These are phyloP conservation scores for Apiotrichum porosum DNA, from an alignment of 1,284 basidiomycete species.

Conservation along the genomic window DNA sequence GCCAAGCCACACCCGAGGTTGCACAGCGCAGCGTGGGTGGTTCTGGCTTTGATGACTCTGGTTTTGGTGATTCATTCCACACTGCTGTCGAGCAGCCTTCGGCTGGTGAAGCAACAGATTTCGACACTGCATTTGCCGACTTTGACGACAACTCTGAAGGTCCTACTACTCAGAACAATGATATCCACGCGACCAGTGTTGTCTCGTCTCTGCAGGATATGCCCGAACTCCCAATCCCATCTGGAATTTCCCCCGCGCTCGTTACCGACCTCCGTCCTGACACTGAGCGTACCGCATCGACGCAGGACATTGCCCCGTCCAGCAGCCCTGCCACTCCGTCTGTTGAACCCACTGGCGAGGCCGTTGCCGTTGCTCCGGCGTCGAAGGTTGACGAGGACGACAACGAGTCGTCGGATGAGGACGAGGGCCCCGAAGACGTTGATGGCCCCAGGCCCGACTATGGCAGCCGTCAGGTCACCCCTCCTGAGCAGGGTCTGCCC, in stretches of 20 bases:
- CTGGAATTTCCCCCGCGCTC: too few relatives aligned
- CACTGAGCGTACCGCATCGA: constrained; percentile 31
- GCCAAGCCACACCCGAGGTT: background rate
- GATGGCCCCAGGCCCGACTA: constrained; percentile 33
- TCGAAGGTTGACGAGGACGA: constrained; percentile 2
- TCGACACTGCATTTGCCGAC: constrained; percentile 52
- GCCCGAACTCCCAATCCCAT: too few relatives aligned
- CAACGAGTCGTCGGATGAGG: constrained; percentile 34
- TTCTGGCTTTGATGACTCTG: constrained; percentile 27
- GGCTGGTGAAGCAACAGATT: constrained; percentile 45
- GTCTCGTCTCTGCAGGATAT: too few relatives aligned
- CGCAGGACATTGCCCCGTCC: constrained; percentile 32
- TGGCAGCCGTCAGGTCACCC: constrained; percentile 5
- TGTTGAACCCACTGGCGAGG: background rate
- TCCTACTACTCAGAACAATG: background rate
- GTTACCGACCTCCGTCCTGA: constrained; percentile 18
- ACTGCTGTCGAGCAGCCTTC: constrained; percentile 32
- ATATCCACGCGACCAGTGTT: too few relatives aligned
- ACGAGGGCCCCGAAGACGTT: constrained; percentile 48
- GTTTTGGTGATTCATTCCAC: constrained; percentile 40
- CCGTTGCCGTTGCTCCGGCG: background rate
- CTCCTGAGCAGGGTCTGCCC: background rate
- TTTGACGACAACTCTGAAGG: constrained; percentile 53
- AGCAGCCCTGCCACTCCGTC: constrained; percentile 27
- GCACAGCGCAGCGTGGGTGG: background rate